A percentile compares a stretch with the other conserved stretches of the same genome.
These are phyloP conservation scores for Pneumocystis carinii DNA, from an alignment of 1,139 yeast genomes.

Conservation along the genomic window DNA sequence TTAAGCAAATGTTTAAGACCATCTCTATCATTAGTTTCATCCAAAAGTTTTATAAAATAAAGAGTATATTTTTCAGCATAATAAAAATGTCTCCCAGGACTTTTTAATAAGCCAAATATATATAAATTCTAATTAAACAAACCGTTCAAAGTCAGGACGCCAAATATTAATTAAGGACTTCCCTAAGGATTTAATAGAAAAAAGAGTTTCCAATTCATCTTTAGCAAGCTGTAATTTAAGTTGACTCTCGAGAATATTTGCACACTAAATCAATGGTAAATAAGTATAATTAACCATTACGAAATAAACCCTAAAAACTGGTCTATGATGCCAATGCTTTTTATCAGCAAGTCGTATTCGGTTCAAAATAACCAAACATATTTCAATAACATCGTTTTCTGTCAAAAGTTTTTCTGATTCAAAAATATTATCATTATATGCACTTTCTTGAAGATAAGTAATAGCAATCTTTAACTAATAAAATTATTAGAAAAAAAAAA, in stretches of 20 bases:
- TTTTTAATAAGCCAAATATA: neutral
- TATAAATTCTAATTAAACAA: neutral
- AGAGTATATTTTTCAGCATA: conserved; percentile 58
- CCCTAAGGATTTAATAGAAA: conserved; percentile 51
- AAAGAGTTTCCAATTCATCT: conserved; percentile 46
- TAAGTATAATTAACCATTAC: conserved; percentile 39
- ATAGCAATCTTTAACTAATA: conserved; percentile 11
- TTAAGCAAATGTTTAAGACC: conserved; percentile 47
- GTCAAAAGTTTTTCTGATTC: neutral
- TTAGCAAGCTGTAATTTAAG: conserved; percentile 29
- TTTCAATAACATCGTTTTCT: conserved; percentile 22
- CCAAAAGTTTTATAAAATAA: conserved; percentile 46
- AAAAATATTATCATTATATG: neutral
- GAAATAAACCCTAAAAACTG: conserved; percentile 57
- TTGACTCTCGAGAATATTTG: neutral
- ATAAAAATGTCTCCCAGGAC: conserved; percentile 78
- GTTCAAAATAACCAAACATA: conserved; percentile 25
- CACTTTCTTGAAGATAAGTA: conserved; percentile 1
- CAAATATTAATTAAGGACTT: conserved; percentile 72
- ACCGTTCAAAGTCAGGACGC: conserved; percentile 78
- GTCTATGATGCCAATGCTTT: conserved; percentile 85
- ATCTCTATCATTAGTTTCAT: conserved; percentile 40
- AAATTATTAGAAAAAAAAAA: conserved; percentile 24
- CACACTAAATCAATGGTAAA: conserved; percentile 27
- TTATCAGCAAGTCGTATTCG: conserved; percentile 45